Evolutionary conservation across 2,329 filamentous ascomycete species (phyloP).

Genomic region (Penicillium sp.): DNA sequence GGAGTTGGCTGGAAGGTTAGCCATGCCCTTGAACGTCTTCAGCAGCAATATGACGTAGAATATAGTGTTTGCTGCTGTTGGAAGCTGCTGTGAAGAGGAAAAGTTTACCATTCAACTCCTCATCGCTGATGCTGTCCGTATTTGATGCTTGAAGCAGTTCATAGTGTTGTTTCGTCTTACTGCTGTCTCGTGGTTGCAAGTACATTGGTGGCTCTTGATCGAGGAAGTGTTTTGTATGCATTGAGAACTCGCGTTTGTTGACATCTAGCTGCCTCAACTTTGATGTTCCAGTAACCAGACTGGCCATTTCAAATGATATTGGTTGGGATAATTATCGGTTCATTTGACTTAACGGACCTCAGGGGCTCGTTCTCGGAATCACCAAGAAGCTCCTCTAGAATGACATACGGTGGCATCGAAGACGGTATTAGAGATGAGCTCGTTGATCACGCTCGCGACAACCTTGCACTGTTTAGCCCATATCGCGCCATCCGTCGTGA

Average conservation of each 20-base stretch:
- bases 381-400: too few relatives aligned
- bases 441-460: too few relatives aligned
- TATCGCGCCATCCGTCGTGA: too few relatives aligned
- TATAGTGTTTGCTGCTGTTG: conserved; percentile 51
- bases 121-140: conserved; percentile 18
- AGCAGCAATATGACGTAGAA: conserved; percentile 45
- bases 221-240: not conserved
- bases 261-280: too few relatives aligned
- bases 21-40: too few relatives aligned
- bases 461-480: too few relatives aligned
- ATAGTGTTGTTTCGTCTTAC: not conserved
- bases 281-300: not conserved
- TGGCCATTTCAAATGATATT: not conserved
- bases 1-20: too few relatives aligned
- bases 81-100: conserved; percentile 50
- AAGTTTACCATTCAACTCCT: conserved; percentile 47
- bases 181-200: not conserved
- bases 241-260: not conserved
- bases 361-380: too few relatives aligned
- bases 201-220: not conserved
- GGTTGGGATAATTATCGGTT: not conserved
- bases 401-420: too few relatives aligned
- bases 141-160: not conserved
- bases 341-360: not conserved
- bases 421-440: too few relatives aligned